Base-by-base conservation (phyloP, 106 monocot species). In the Acorus calamus region DNA sequence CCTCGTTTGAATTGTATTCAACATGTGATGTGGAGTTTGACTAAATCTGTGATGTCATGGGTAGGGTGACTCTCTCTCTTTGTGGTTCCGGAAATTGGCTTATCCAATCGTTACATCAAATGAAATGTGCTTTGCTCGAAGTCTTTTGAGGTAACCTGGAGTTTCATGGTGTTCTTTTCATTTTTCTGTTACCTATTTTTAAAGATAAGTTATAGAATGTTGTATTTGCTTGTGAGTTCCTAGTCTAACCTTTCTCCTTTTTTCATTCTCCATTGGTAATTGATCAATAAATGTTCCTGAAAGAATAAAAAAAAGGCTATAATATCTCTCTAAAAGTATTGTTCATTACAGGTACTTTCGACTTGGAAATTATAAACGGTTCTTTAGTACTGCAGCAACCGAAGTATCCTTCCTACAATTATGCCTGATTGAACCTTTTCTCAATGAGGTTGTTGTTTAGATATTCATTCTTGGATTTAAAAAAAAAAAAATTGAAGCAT, bases 311-410 rank as follows among this genome's bases (percentile, higher is more conserved):
- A 28, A 28, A 28, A 28, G 28, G 28, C 28, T 28, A 28, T 28
- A 28, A 28, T 28, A 7, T 62, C 13, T 12, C 8, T 52, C 62
- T 54, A 7, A 53, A 60, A 46, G 14, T 50, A 3, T 41, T 52
- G 6, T 66, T 5, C 41, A 10, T 13, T 47, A 12, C 73, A 88
- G 98, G 66, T 83, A 75, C 67, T 87, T 71, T 45, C 72, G 81
- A 52, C 55, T 88, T 74, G 98, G 88, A 12, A 79, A 98, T 71
- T 98, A 87, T 63, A 88, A 81, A 51, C 71, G 66, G 47, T 98
- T 98, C 70, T 98, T 98, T 76, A 69, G 62, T 62, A 68, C 59
- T 6, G 41, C 78, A 49, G 71, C 82, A 70, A 53, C 71, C 52
- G 81, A 75, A 45, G 82, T 80, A 57, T 83, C 98, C 5, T 59